Evolutionary conservation across 306 rosid species (phyloP).

Genomic region (Prunus persica): Prunus_persica_NCBIv2 NC_034010.1:24503501-24504000

Average conservation of each 20-base stretch:
- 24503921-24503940: conserved; percentile 95
- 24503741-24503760: not conserved
- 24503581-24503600: not conserved
- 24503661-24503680: not conserved
- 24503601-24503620: not conserved
- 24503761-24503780: not conserved
- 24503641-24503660: no score
- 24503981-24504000: conserved; percentile 95
- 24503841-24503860: not conserved
- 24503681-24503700: not conserved
- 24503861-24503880: not conserved
- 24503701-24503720: no score
- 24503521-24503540: not conserved
- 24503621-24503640: not conserved
- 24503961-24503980: conserved; percentile 78
- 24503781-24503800: not conserved
- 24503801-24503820: conserved; percentile 1
- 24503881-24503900: conserved; percentile 8
- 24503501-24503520: not conserved
- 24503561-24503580: not conserved
- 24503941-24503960: conserved; percentile 98
- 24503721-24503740: not conserved
- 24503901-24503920: conserved; percentile 81
- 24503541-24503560: not conserved
- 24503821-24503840: not conserved